Evolutionary conservation across 768 basidiomycete genomes (phyloP).

Genomic region (Tricholoma sp.): DNA sequence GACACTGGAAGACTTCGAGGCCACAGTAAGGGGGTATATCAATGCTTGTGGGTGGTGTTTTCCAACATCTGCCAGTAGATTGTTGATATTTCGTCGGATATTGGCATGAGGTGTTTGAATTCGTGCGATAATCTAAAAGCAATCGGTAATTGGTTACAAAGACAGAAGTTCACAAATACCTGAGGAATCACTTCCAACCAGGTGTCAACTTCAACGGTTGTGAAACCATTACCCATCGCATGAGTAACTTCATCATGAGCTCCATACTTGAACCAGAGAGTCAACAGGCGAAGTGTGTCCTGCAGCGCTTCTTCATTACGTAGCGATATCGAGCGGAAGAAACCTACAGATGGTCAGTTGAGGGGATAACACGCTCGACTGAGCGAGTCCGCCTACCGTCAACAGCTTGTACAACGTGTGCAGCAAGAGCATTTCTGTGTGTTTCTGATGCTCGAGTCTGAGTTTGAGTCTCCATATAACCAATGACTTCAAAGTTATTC

Average conservation of each 20-base stretch:
- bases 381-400: slow-evolving; percentile 48
- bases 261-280: slow-evolving; percentile 98
- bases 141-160: background rate
- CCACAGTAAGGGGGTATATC: slow-evolving; percentile 93
- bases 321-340: slow-evolving; percentile 92
- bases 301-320: slow-evolving; percentile 89
- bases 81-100: slow-evolving; percentile 85
- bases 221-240: slow-evolving; percentile 84
- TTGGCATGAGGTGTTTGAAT: slow-evolving; percentile 91
- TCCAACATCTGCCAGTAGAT: slow-evolving; percentile 86
- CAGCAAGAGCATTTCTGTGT: slow-evolving; percentile 58
- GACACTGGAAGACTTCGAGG: slow-evolving; percentile 88
- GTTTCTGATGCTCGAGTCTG: slow-evolving; percentile 53
- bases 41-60: slow-evolving; percentile 96
- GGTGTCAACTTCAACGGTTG: slow-evolving; percentile 89
- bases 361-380: background rate
- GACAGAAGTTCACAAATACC: slow-evolving; percentile 34
- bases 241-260: slow-evolving; percentile 84
- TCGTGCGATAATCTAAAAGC: slow-evolving; percentile 85
- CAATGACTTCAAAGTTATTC: slow-evolving; percentile 92
- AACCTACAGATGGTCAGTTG: slow-evolving; percentile 44
- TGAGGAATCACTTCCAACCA: slow-evolving; percentile 99
- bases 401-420: slow-evolving; percentile 90
- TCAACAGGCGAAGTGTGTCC: slow-evolving; percentile 88
- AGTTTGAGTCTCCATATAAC: slow-evolving; percentile 65